These are phyloP conservation scores for Geotrichum bryndzae DNA, from an alignment of 1,139 yeast genomes.

Conservation along the genomic window DNA sequence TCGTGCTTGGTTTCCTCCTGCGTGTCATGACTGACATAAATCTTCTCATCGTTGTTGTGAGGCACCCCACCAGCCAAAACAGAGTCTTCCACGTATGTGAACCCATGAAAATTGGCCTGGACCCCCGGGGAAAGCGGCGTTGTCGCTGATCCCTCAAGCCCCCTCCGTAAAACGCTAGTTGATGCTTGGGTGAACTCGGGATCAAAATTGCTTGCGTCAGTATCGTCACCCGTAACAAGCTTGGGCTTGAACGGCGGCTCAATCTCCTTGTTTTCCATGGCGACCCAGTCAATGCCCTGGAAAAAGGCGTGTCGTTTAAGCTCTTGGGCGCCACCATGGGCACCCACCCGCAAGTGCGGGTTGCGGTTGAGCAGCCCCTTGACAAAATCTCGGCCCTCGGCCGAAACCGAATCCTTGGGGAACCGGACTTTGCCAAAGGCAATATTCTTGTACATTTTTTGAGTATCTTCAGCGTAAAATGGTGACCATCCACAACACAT, in stretches of 20 bases:
- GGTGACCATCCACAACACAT: conserved; percentile 99
- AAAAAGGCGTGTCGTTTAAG: conserved; percentile 87
- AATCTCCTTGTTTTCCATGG: conserved; percentile 66
- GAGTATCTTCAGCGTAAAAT: conserved; percentile 93
- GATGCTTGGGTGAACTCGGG: conserved; percentile 97
- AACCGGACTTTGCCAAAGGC: conserved; percentile 96
- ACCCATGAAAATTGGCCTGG: conserved; percentile 94
- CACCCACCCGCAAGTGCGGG: conserved; percentile 90
- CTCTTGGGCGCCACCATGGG: conserved; percentile 86
- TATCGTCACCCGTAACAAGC: conserved; percentile 60
- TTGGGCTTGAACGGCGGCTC: conserved; percentile 94
- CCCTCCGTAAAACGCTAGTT: conserved; percentile 69
- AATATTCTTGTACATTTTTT: conserved; percentile 96
- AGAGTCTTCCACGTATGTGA: conserved; percentile 91
- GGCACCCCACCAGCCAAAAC: conserved; percentile 41
- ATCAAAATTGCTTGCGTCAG: conserved; percentile 95
- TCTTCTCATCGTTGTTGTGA: conserved; percentile 5
- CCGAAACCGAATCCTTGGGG: conserved; percentile 87
- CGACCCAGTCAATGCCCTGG: conserved; percentile 83
- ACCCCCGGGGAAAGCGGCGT: conserved; percentile 91
- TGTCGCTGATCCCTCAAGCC: conserved; percentile 41
- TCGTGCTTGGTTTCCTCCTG: conserved; percentile 23
- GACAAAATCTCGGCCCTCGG: conserved; percentile 90
- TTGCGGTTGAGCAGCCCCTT: conserved; percentile 91
- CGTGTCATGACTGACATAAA: not conserved